Base-by-base conservation (phyloP, 2,329 filamentous ascomycete genomes). In the Penicillium verrucosum region DNA sequence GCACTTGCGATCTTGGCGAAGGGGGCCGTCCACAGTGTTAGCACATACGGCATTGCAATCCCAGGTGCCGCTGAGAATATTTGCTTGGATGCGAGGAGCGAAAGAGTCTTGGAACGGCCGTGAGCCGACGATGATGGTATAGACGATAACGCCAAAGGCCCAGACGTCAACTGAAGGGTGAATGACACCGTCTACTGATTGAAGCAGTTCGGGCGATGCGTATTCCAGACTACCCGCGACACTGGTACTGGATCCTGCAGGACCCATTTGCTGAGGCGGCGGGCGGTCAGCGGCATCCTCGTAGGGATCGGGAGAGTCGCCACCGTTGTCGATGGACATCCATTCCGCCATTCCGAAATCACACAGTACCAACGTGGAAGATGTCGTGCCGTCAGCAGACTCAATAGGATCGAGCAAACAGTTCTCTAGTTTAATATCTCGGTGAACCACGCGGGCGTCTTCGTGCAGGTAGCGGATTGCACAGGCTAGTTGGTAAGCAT, bases 281-380 rank as follows among this genome's bases (percentile, higher is more conserved):
- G 81, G 78, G 10, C 79, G 73, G 63, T 80, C 78, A 6, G 71
- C 71, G 11, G 71, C 70, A 60, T 77, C 73, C 52, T 77, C 76
- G 54, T 78, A 78, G 7, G 81, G 80, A 58, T 81, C 80, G 12
- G 78, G 75, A 10, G 79, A 78, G 57, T 78, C 76, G 27, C 77
- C 76, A 23, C 80, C 79, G 57, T 79, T 78, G 58, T 85, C 84
- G 54, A 76, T 80, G 23, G 80, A 78, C 60, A 88, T 80, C 75
- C 86, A 88, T 67, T 88, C 85, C 12, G 86, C 85, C 77, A 89
- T 85, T 46, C 86, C 86, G 66, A 89, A 89, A 67, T 89, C 86
- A 70, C 85, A 88, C 5, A 89, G 77, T 5, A 86, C 80, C 7
- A 89, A 67, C 36, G 81, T 80, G 9, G 83, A 84, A 16, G 81